Evolutionary conservation across 805 yeast species (phyloP).

Genomic region (Tanozyma kutaoensis): DNA sequence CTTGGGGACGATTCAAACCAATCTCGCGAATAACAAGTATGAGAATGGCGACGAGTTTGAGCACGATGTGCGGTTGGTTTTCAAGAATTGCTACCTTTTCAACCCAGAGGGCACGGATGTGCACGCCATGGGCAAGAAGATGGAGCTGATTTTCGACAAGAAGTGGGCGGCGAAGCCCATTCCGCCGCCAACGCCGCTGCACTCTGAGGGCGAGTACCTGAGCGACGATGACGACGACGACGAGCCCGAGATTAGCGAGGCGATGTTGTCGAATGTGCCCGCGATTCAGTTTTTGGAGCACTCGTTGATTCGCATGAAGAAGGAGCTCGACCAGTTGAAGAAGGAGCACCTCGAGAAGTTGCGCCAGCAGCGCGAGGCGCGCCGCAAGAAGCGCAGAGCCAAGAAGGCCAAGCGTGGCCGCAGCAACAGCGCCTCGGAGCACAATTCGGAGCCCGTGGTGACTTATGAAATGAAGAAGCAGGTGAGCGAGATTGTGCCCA

Average conservation of each 20-base stretch:
- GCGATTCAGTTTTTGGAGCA: slow-evolving; percentile 83
- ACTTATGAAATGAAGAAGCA: slow-evolving; percentile 96
- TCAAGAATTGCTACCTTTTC: slow-evolving; percentile 79
- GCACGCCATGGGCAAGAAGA: slow-evolving; percentile 84
- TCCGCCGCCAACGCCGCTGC: slow-evolving; percentile 54
- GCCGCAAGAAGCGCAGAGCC: slow-evolving; percentile 27
- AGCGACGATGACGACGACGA: slow-evolving; percentile 39
- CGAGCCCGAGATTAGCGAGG: slow-evolving; percentile 43
- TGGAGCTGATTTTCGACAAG: slow-evolving; percentile 76
- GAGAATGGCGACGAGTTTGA: slow-evolving; percentile 84
- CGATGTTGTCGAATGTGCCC: slow-evolving; percentile 58
- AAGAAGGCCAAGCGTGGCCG: slow-evolving; percentile 12
- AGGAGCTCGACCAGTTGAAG: slow-evolving; percentile 72
- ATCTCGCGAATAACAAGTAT: slow-evolving; percentile 76
- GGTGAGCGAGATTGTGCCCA: slow-evolving; percentile 73
- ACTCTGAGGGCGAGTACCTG: slow-evolving; percentile 27
- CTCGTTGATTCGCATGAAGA: slow-evolving; percentile 75
- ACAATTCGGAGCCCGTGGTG: slow-evolving; percentile 25
- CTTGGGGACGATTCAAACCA: slow-evolving; percentile 68
- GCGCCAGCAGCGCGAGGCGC: slow-evolving; percentile 48
- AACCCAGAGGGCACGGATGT: slow-evolving; percentile 98
- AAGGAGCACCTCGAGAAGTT: slow-evolving; percentile 59
- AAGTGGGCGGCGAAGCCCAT: slow-evolving; percentile 66
- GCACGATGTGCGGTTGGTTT: slow-evolving; percentile 68
- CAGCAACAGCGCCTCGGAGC: too few relatives aligned